A percentile compares a stretch with the other conserved stretches of the same genome.
Conservation (phyloP, 1,284 basidiomycete species). For the Athelia psychrophila region DNA sequence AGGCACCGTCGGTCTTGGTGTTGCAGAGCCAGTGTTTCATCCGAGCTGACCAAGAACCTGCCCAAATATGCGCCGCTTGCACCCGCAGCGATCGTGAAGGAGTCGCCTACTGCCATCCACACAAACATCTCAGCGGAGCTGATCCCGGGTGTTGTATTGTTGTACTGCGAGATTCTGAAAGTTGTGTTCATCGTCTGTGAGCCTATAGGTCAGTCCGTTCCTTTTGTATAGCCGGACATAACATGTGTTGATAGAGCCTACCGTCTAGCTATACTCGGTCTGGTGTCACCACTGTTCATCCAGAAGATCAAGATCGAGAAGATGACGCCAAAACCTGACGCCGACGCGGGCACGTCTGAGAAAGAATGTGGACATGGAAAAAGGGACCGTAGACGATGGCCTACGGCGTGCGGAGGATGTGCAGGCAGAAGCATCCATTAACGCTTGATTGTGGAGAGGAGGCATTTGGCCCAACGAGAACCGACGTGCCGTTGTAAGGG, state of each 20-base stretch:
- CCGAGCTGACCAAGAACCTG: conserved; percentile 7
- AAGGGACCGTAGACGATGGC: too few relatives aligned
- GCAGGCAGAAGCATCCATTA: too few relatives aligned
- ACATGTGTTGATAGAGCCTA: not conserved
- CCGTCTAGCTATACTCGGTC: conserved; percentile 1
- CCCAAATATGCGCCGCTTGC: conserved; percentile 10
- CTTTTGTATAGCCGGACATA: not conserved
- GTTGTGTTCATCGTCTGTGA: conserved; percentile 10
- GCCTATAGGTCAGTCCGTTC: conserved; percentile 1
- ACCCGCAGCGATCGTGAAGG: not conserved
- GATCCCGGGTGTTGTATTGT: conserved; percentile 6
- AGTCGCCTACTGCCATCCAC: conserved; percentile 8
- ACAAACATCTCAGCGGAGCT: conserved; percentile 1
- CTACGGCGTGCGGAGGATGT: too few relatives aligned
- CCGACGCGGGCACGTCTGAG: too few relatives aligned
- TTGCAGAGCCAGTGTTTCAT: conserved; percentile 14
- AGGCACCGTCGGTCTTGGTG: conserved; percentile 14
- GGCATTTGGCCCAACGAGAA: too few relatives aligned
- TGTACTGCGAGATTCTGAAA: conserved; percentile 5
- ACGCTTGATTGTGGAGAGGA: too few relatives aligned
- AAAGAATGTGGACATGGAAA: too few relatives aligned
- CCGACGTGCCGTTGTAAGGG: too few relatives aligned
- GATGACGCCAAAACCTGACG: not conserved
- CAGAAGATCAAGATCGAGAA: conserved; percentile 3
- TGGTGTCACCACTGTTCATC: conserved; percentile 4